Evolutionary conservation across 257 asterid species (phyloP).

Genomic region (Solanum chmielewskii): DNA sequence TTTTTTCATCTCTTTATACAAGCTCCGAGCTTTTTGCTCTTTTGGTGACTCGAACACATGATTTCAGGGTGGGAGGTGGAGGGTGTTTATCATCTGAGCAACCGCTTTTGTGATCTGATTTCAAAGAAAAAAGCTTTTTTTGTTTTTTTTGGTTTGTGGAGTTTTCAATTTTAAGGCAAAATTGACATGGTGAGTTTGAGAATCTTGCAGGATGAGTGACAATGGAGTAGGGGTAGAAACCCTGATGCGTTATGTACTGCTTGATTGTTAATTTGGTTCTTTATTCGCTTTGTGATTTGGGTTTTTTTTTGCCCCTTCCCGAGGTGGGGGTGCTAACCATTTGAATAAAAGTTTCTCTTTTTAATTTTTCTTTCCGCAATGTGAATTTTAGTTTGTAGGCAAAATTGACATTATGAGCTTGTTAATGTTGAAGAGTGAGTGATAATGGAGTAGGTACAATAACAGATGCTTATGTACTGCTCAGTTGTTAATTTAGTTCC

Average conservation of each 20-base stretch:
- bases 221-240: neutral
- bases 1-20: neutral
- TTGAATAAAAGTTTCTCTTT: neutral
- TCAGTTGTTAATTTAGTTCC: neutral
- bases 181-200: too few relatives aligned
- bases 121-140: neutral
- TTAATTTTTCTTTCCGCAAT: neutral
- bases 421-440: neutral
- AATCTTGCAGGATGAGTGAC: too few relatives aligned
- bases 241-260: neutral
- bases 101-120: neutral
- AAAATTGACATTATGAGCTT: neutral
- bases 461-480: neutral
- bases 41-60: neutral
- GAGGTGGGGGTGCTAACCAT: neutral
- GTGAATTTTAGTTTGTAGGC: neutral
- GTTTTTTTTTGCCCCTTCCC: too few relatives aligned
- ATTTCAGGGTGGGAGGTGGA: neutral
- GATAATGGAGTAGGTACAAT: neutral
- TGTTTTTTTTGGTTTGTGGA: neutral
- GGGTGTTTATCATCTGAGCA: neutral
- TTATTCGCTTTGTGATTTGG: too few relatives aligned
- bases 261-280: too few relatives aligned
- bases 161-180: neutral
- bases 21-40: neutral